These are phyloP conservation scores for Aspergillus fructus DNA, from an alignment of 2,329 filamentous ascomycete species.

Conservation along the genomic window DNA sequence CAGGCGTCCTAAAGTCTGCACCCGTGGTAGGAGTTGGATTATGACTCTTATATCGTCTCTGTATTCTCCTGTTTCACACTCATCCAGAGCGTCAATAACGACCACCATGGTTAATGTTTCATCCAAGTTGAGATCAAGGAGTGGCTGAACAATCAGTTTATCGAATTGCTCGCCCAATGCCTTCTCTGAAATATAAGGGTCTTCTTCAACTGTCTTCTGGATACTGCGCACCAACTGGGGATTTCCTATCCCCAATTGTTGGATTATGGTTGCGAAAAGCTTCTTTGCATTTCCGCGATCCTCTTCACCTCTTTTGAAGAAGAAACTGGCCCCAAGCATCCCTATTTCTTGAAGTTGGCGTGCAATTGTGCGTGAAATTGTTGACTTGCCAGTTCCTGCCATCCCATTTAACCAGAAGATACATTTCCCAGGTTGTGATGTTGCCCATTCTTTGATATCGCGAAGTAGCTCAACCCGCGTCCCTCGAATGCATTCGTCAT, in stretches of 20 bases:
- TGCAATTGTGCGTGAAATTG: too few species aligned
- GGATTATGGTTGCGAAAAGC: neutral
- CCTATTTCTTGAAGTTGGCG: neutral
- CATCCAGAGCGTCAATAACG: neutral
- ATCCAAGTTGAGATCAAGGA: slow-evolving; percentile 1
- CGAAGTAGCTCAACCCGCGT: too few species aligned
- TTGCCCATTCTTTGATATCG: too few species aligned
- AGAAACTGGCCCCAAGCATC: slow-evolving; percentile 34
- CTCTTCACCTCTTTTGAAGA: slow-evolving; percentile 46
- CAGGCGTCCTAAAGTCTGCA: neutral
- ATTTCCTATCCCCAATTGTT: neutral
- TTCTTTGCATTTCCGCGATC: neutral
- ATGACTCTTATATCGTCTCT: neutral
- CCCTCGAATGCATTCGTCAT: too few species aligned
- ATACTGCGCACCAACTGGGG: slow-evolving; percentile 28
- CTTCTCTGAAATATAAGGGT: slow-evolving; percentile 23
- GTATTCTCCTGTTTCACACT: neutral
- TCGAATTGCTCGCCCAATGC: slow-evolving; percentile 26
- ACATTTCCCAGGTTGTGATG: too few species aligned
- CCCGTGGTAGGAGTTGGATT: neutral
- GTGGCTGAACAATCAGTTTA: slow-evolving; percentile 24
- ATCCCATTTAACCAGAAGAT: too few species aligned
- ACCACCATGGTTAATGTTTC: neutral
- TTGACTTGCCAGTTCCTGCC: too few species aligned
- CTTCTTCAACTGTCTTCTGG: slow-evolving; percentile 18